Evolutionary conservation across 2,329 filamentous ascomycete species (phyloP), one percentile per base, ranked within the genome.

Genomic region (Fusarium zealandicum): DNA sequence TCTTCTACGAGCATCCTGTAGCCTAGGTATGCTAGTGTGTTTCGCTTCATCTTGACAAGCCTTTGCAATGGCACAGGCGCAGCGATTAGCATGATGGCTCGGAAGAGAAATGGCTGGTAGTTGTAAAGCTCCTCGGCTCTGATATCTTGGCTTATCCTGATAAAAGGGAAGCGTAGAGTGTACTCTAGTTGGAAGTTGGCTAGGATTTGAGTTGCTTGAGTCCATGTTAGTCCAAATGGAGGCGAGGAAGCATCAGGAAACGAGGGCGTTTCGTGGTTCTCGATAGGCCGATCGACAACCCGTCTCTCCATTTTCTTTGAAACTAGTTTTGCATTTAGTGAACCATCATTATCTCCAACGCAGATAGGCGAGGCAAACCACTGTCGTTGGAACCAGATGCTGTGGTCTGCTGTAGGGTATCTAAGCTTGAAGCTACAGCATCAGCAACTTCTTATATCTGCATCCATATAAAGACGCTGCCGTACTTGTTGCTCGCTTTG

Each of bases 1-100:
- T 74, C 73, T 51, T 74, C 70, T 1, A 78, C 70, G 1, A 82
- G 42, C 41, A 79, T 65, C 28, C 75, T 73, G 16, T 78, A 70
- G 6, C 76, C 72, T 25, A 80, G 61, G 62, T 79, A 76, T 6
- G 73, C 72, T 57, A 76, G 69, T 17, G 75, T 70, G 32, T 75
- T 76, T 37, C 67, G 75, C 68, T 63, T 78, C 65, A 75, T 81
- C 67, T 70, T 76, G n/a, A 63, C 67, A 20, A 72, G 49, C 18
- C 64, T 63, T 3, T 68, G 51, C 18, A 57, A 54, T 37, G 63
- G 69, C 3, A 72, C 54, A 4, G 70, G 69, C 6, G 70, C 67
- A 6, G 74, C 71, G 12, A 68, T 70, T n/a, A 79, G 66, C 54
- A 78, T 70, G 28, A 78, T 62, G 11, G 70, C 70, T 8, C 74